phyloP scores from a whole-genome alignment of 2,329 filamentous ascomycete genomes.

The Fusarium algeriense region DNA sequence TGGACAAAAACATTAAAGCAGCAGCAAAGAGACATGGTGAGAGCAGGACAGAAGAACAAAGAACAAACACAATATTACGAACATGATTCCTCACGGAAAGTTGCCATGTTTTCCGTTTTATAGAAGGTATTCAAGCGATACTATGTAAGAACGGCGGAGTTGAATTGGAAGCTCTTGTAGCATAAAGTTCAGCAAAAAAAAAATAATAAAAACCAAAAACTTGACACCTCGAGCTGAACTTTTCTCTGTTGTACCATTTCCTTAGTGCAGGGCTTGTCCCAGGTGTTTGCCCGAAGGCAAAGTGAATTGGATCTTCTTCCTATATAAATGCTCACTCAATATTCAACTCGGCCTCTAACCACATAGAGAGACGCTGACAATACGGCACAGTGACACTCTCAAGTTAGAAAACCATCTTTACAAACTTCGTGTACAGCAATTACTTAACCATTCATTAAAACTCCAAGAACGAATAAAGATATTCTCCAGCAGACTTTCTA shows the following conservation, averaged over 20 bases:
- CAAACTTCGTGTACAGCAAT: not conserved
- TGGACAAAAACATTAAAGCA: slow-evolving; percentile 12
- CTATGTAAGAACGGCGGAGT: not conserved
- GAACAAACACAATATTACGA: not conserved
- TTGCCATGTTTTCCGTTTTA: not conserved
- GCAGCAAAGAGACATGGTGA: not conserved
- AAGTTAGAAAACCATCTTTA: not conserved
- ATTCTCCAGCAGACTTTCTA: not conserved
- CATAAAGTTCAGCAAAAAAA: not conserved
- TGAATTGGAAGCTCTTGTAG: not conserved
- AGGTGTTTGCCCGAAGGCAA: not conserved
- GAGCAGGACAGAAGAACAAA: not conserved
- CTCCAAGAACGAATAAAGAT: too few relatives aligned
- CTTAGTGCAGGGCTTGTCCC: not conserved
- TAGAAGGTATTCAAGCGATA: not conserved
- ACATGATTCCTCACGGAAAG: not conserved
- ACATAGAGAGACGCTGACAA: not conserved
- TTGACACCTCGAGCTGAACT: not conserved
- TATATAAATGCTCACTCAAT: not conserved
- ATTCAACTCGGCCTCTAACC: too few relatives aligned
- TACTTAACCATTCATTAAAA: not conserved
- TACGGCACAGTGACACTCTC: not conserved
- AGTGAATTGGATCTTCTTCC: not conserved
- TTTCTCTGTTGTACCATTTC: not conserved
- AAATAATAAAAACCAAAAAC: not conserved